Base-by-base conservation (phyloP, 108 stramenopile species). In the Skeletonema potamos region DNA sequence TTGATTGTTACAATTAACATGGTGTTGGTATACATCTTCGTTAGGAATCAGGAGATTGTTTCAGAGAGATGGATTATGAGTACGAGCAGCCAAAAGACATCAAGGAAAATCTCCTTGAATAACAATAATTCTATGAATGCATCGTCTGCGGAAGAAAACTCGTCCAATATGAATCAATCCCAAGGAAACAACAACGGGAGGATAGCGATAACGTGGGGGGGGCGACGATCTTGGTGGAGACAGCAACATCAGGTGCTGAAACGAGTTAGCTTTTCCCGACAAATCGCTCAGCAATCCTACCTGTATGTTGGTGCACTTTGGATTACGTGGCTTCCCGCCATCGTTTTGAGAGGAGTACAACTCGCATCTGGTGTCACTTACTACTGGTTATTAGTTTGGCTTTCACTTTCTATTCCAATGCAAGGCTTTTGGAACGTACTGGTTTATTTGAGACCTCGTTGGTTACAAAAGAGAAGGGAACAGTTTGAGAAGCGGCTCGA, bases 371-470 rank as follows among this genome's bases (percentile, higher is more conserved):
- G 54, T 26, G 54, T 55, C 24, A 55, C 54, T 22, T 55, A 55
- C 54, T 55, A 55, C 57, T 58, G 57, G 57, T 15, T 58, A 18
- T 58, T 58, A n/a, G 13, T 58, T 7, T 58, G 57, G 57, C 22
- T 58, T 7, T 10, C 57, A 13, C 57, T 58, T 3, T 58, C 57
- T 8, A 58, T 58, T 26, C 57, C 57, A 11, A 58, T 68, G 56
- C 72, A 72, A 34, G 71, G 72, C 2, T 65, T 72, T 54, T 54
- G 63, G 18, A 72, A 72, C 18, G 34, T 63, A 20, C 20, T 63
- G 12, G 62, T 63, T 6, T 63, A 63, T 63, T 13, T 63, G 13
- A 39, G 62, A 63, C 62, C 62, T 26, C 34, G 62, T 12, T 63
- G 41, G 39, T 44, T 63, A 29, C 62, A 63, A 27, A 63, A 63